These are phyloP conservation scores for Ceratobasidium sp. DNA, from an alignment of 1,284 basidiomycete genomes.

Conservation along the genomic window DNA sequence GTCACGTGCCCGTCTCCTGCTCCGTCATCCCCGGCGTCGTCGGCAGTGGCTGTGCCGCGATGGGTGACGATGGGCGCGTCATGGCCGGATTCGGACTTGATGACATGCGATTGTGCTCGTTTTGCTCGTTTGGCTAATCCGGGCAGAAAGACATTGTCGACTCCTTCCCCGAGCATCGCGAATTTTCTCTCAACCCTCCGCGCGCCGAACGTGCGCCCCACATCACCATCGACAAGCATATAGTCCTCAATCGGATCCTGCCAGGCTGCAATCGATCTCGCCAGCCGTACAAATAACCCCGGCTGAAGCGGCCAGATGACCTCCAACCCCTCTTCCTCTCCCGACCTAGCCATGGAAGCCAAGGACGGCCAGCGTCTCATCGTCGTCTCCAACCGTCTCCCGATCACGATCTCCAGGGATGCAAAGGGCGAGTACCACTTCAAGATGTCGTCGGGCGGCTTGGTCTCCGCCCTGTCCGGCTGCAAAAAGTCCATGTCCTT, in stretches of 20 bases:
- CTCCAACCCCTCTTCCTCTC: slow-evolving; percentile 29
- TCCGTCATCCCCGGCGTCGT: slow-evolving; percentile 12
- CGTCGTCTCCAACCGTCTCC: slow-evolving; percentile 94
- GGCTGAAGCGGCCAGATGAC: slow-evolving; percentile 22
- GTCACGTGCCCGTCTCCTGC: neutral
- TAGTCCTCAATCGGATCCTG: slow-evolving; percentile 27
- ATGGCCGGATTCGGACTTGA: slow-evolving; percentile 28
- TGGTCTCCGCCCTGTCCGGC: slow-evolving; percentile 91
- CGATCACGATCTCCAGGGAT: slow-evolving; percentile 90
- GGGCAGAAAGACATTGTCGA: slow-evolving; percentile 3
- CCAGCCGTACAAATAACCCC: slow-evolving; percentile 36
- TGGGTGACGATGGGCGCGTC: slow-evolving; percentile 35
- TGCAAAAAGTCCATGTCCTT: slow-evolving; percentile 97
- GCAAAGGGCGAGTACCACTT: slow-evolving; percentile 88
- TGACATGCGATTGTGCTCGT: slow-evolving; percentile 31
- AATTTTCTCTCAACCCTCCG: neutral
- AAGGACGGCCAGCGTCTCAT: slow-evolving; percentile 70
- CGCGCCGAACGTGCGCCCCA: slow-evolving; percentile 11
- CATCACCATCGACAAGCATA: slow-evolving; percentile 35
- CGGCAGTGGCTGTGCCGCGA: neutral
- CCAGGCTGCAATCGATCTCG: slow-evolving; percentile 29
- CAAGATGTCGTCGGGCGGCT: slow-evolving; percentile 95
- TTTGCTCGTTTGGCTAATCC: slow-evolving; percentile 16
- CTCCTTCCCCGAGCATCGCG: neutral
- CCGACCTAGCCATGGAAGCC: slow-evolving; percentile 49